Evolutionary conservation across 148 eudicot genomes (phyloP).

Genomic region (Arctostaphylos glauca): DNA sequence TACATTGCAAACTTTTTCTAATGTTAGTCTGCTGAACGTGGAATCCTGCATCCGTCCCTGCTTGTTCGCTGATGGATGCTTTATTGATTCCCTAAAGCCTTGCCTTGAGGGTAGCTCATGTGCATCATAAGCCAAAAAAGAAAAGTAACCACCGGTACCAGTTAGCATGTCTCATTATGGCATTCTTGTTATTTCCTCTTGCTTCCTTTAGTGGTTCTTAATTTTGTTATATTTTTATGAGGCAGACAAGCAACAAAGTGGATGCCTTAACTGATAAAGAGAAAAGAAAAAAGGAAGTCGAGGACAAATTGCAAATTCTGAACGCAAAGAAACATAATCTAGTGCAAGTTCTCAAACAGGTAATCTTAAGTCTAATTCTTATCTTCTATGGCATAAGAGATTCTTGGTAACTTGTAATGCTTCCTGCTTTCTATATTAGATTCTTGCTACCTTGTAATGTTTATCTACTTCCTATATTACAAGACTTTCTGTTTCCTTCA

Average conservation of each 20-base stretch:
- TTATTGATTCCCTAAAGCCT: not conserved
- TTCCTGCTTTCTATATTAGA: not conserved
- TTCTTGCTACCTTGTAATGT: too few species aligned
- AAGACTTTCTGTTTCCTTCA: not conserved
- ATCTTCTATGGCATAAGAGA: slow-evolving; percentile 1
- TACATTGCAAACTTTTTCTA: too few species aligned
- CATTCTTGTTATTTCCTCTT: not conserved
- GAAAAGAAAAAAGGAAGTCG: slow-evolving; percentile 67
- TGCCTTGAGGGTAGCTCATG: not conserved
- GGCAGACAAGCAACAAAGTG: slow-evolving; percentile 38
- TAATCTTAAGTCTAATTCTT: slow-evolving; percentile 18
- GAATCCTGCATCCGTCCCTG: too few species aligned
- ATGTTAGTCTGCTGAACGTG: too few species aligned
- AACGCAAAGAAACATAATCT: slow-evolving; percentile 77
- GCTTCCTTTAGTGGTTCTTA: slow-evolving; percentile 6
- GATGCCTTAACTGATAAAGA: slow-evolving; percentile 45
- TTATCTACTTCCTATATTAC: not conserved
- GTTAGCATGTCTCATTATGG: not conserved
- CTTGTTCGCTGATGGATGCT: not conserved
- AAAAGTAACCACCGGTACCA: not conserved
- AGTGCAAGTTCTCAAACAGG: slow-evolving; percentile 92
- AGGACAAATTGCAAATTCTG: slow-evolving; percentile 65
- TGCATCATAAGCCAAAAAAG: not conserved
- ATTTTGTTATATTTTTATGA: slow-evolving; percentile 8
- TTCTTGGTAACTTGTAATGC: not conserved